These are phyloP conservation scores for Metschnikowia dekortorum DNA, from an alignment of 805 yeast species.

Conservation along the genomic window DNA sequence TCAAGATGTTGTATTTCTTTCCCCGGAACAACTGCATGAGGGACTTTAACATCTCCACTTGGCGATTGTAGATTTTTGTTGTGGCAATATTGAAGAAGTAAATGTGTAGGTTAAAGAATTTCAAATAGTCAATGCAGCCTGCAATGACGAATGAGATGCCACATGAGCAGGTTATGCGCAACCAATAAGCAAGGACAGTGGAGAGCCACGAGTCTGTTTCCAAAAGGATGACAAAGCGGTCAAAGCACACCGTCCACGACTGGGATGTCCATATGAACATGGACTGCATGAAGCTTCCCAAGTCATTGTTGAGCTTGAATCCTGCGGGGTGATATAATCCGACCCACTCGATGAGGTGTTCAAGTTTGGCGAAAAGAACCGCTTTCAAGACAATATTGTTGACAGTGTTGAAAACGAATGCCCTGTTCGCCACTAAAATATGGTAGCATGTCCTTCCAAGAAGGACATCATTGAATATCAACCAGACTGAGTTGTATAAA, in stretches of 20 bases:
- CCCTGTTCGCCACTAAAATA: constrained; percentile 14
- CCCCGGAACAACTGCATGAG: constrained; percentile 85
- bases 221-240: neutral
- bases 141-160: constrained; percentile 75
- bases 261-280: constrained; percentile 79
- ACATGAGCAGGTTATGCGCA: constrained; percentile 24
- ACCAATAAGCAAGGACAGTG: constrained; percentile 5
- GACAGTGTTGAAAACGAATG: constrained; percentile 30
- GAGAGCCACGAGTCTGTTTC: constrained; percentile 2
- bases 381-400: constrained; percentile 12
- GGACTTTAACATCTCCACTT: constrained; percentile 61
- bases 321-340: constrained; percentile 87
- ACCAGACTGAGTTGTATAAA: constrained; percentile 85
- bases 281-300: constrained; percentile 83
- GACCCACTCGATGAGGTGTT: constrained; percentile 59
- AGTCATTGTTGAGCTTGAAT: constrained; percentile 80
- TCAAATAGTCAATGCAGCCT: constrained; percentile 57
- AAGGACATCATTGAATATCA: constrained; percentile 75
- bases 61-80: constrained; percentile 75
- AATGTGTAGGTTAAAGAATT: constrained; percentile 64
- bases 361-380: constrained; percentile 42
- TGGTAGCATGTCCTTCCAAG: constrained; percentile 59
- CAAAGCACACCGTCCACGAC: constrained; percentile 46
- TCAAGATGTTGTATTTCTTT: constrained; percentile 74
- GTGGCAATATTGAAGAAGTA: constrained; percentile 74